phyloP scores from a whole-genome alignment of 129 eudicot genomes.

The Chrysanthemum makinoi region DNA sequence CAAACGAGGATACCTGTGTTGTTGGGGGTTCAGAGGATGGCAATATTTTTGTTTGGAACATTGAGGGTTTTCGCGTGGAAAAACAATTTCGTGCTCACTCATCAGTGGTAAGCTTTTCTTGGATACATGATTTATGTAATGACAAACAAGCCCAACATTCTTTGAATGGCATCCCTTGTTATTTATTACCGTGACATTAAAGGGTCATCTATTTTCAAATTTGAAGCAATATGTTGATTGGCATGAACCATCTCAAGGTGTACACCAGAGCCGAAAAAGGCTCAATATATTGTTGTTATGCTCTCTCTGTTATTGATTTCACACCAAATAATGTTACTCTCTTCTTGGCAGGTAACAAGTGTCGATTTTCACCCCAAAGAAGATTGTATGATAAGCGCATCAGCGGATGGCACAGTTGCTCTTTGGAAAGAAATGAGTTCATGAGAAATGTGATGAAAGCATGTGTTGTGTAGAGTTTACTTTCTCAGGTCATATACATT shows the following conservation, averaged over 20 bases:
- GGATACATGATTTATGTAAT: neutral
- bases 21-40: slow-evolving; percentile 98
- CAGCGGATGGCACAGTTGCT: slow-evolving; percentile 84
- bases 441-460: neutral
- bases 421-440: slow-evolving; percentile 71
- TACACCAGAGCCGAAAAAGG: too few species aligned
- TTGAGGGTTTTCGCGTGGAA: slow-evolving; percentile 72
- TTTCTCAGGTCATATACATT: too few species aligned
- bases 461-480: too few species aligned
- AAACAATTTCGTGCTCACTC: slow-evolving; percentile 87
- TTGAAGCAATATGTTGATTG: neutral
- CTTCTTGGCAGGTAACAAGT: slow-evolving; percentile 75
- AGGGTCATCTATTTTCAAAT: neutral
- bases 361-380: slow-evolving; percentile 95
- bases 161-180: neutral
- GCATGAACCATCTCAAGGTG: too few species aligned
- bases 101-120: slow-evolving; percentile 63
- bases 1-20: slow-evolving; percentile 77
- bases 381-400: slow-evolving; percentile 76
- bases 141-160: neutral
- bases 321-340: neutral
- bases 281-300: neutral
- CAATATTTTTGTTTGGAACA: slow-evolving; percentile 79
- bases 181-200: neutral
- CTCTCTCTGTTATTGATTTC: neutral